Conservation (phyloP, 495 filamentous ascomycete genomes). For the Penicillium angulare region DNA sequence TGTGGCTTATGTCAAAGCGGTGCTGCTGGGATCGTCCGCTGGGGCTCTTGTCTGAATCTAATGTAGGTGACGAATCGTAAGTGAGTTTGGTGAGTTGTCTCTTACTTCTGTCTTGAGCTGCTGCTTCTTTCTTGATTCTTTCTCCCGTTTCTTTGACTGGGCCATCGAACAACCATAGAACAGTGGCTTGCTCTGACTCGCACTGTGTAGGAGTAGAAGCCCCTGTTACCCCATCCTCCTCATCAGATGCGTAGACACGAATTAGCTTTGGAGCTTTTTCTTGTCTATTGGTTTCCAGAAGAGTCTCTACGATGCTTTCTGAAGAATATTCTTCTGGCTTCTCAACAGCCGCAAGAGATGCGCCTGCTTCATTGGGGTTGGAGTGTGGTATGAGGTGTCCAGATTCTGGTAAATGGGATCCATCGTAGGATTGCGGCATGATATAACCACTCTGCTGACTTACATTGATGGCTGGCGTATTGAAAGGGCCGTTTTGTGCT, state of each 20-base stretch:
- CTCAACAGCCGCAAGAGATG: too few relatives aligned
- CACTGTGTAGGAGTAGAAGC: too few relatives aligned
- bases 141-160: neutral
- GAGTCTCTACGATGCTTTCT: neutral
- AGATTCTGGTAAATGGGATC: too few relatives aligned
- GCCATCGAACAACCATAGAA: too few relatives aligned
- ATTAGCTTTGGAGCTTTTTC: constrained; percentile 10
- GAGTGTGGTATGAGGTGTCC: too few relatives aligned
- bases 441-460: neutral
- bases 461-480: neutral
- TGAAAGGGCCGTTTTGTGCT: neutral
- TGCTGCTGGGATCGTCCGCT: neutral
- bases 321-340: neutral
- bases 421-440: too few relatives aligned
- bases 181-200: neutral
- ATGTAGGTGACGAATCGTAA: neutral
- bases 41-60: neutral
- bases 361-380: too few relatives aligned
- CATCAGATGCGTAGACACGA: constrained; percentile 3
- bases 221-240: neutral
- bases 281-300: neutral
- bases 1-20: neutral
- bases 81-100: neutral
- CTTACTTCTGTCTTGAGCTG: neutral
- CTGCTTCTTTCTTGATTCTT: neutral